Base-by-base conservation (phyloP, 345 rosid species). In the Litchi chinensis region DNA sequence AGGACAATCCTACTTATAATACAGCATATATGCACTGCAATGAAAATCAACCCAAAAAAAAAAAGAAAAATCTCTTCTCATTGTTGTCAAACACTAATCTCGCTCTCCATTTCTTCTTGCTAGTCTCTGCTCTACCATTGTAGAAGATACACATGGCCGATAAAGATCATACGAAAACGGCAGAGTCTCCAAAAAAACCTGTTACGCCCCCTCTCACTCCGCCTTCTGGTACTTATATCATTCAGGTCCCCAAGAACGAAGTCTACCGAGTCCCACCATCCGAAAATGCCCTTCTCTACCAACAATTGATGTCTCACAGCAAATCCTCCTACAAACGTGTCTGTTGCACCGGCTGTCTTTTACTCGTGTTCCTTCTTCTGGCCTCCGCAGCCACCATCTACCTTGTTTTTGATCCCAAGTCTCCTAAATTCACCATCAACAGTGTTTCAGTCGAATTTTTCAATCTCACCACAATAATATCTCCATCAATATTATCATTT, bases 221-320 rank as follows among this genome's bases (percentile, higher is more conserved):
- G 26, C 90, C 92, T 11, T 87, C 92, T 4, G 86, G 86, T 9
- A 93, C 97, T 3, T 92, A 93, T 90, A 93, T 95, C 52, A 83
- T 92, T 80, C 92, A 88, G 67, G 81, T 95, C 79, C 99, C 97
- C 5, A 95, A 95, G 73, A 93, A 93, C 79, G 95, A 90, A 77
- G 71, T 95, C 88, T 90, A 91, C 85, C 92, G 94, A 24, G 84
- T 95, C 5, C 98, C 99, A 0, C 98, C 99, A 0, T 95, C 93
- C 40, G 95, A 87, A 79, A 92, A 92, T 82, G 91, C 93, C 19
- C 85, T 80, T 21, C 97, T 90, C 41, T 79, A 73, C 59, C 82
- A 86, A 10, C 75, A 77, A 15, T 91, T 2, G 37, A 32, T 92
- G 84, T 84, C 99, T 4, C 80, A 82, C 62, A 82, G 87, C 3